phyloP scores from a whole-genome alignment of 2,329 filamentous ascomycete species.

The Fusarium begoniae region DNA sequence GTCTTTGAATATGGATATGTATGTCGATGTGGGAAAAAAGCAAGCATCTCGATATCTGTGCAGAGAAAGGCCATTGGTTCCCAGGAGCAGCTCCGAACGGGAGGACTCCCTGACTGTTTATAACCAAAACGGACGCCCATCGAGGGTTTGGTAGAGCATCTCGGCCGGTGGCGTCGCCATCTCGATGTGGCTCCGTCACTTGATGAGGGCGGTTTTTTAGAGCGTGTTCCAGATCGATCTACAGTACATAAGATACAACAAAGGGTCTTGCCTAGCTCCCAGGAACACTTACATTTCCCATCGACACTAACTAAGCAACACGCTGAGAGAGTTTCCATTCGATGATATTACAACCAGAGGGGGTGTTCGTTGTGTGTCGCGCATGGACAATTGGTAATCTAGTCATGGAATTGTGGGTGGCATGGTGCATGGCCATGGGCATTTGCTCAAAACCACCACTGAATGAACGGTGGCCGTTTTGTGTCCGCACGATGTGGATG shows the following conservation, averaged over 20 bases:
- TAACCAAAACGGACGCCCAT: conserved; percentile 24
- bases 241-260: neutral
- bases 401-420: conserved; percentile 6
- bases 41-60: conserved; percentile 18
- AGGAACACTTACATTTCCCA: neutral
- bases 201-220: conserved; percentile 8
- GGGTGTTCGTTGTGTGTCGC: neutral
- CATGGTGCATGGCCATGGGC: neutral
- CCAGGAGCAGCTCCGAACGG: neutral
- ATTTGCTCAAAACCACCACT: neutral
- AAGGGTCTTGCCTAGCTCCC: neutral
- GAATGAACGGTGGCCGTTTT: conserved; percentile 17
- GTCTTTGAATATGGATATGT: neutral
- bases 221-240: conserved; percentile 31
- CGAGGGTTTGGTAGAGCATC: conserved; percentile 36
- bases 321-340: neutral
- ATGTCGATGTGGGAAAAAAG: neutral
- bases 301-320: neutral
- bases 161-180: conserved; percentile 35
- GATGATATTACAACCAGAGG: neutral
- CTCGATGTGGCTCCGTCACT: conserved; percentile 34
- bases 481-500: conserved; percentile 6
- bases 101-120: neutral
- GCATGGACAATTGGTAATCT: neutral
- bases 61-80: neutral